Percentiles rank a stretch among this genome's conserved stretches.
Conservation (phyloP, 768 basidiomycete species). For the Lentinula raphanica region DNA sequence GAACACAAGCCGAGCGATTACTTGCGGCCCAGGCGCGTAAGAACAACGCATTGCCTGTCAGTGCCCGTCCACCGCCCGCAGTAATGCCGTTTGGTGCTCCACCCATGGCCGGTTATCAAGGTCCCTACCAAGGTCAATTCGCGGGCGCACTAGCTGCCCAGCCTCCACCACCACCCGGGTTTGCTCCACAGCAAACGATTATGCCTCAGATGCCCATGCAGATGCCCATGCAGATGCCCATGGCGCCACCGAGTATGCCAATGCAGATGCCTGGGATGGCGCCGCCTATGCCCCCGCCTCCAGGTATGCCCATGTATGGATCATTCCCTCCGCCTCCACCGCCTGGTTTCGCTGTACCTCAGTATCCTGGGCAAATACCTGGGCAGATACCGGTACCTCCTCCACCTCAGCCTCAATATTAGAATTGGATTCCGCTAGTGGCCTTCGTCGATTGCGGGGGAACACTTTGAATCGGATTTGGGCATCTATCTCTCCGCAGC, state of each 20-base stretch:
- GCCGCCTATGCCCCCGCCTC: constrained; percentile 18
- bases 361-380: constrained; percentile 36
- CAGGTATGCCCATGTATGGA: constrained; percentile 27
- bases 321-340: constrained; percentile 51
- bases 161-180: constrained; percentile 78
- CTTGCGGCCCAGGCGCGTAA: constrained; percentile 94
- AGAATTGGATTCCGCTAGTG: constrained; percentile 2
- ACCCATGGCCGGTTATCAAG: constrained; percentile 67
- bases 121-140: constrained; percentile 87
- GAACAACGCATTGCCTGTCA: constrained; percentile 84
- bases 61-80: constrained; percentile 68
- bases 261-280: constrained; percentile 24
- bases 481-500: too few species aligned
- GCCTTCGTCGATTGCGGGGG: background rate
- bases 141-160: constrained; percentile 83
- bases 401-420: constrained; percentile 39
- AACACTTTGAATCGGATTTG: constrained; percentile 4
- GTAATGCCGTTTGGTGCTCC: constrained; percentile 67
- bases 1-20: constrained; percentile 93
- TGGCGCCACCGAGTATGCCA: constrained; percentile 5
- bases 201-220: constrained; percentile 36
- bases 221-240: constrained; percentile 19
- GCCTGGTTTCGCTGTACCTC: constrained; percentile 53
- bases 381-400: constrained; percentile 41
- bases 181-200: constrained; percentile 67